A percentile compares a stretch with the other conserved stretches of the same genome.
Conservation (phyloP, 1,139 yeast genomes). For the Arxiozyma telluris region DNA sequence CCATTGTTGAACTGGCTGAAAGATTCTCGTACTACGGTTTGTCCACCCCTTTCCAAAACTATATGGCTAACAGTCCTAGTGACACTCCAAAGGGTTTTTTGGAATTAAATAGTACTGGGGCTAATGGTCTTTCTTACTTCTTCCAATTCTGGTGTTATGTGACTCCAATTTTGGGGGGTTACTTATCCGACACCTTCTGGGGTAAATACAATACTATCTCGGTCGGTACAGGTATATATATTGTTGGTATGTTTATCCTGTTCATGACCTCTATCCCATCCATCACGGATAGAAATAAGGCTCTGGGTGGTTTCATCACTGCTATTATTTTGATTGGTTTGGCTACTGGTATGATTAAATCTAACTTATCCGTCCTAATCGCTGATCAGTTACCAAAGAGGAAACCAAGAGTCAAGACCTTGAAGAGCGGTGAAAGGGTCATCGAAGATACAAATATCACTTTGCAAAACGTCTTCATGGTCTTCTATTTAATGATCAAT, state of each 20-base stretch:
- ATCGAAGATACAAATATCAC: slow-evolving; percentile 65
- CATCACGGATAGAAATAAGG: slow-evolving; percentile 40
- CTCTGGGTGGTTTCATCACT: slow-evolving; percentile 34
- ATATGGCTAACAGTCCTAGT: slow-evolving; percentile 49
- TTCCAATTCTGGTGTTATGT: slow-evolving; percentile 79
- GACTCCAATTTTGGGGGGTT: slow-evolving; percentile 72
- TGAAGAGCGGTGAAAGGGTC: slow-evolving; percentile 56
- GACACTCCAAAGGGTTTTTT: slow-evolving; percentile 51
- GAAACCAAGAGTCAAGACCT: slow-evolving; percentile 49
- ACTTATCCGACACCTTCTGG: slow-evolving; percentile 63
- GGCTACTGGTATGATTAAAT: slow-evolving; percentile 77
- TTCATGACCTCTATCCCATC: slow-evolving; percentile 66
- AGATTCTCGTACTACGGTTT: slow-evolving; percentile 80
- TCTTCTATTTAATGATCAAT: slow-evolving; percentile 74
- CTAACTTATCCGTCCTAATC: slow-evolving; percentile 69
- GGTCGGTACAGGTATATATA: slow-evolving; percentile 50
- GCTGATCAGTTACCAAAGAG: slow-evolving; percentile 63
- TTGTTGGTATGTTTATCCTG: slow-evolving; percentile 53
- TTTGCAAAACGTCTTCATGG: slow-evolving; percentile 63
- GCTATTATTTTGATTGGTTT: slow-evolving; percentile 63
- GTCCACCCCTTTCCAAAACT: slow-evolving; percentile 68
- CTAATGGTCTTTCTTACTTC: slow-evolving; percentile 67
- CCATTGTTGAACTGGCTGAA: slow-evolving; percentile 72
- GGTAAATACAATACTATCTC: slow-evolving; percentile 68
- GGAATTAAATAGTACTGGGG: slow-evolving; percentile 51